phyloP scores from a whole-genome alignment of 257 asterid genomes.

The Nemophila menziesii region DNA sequence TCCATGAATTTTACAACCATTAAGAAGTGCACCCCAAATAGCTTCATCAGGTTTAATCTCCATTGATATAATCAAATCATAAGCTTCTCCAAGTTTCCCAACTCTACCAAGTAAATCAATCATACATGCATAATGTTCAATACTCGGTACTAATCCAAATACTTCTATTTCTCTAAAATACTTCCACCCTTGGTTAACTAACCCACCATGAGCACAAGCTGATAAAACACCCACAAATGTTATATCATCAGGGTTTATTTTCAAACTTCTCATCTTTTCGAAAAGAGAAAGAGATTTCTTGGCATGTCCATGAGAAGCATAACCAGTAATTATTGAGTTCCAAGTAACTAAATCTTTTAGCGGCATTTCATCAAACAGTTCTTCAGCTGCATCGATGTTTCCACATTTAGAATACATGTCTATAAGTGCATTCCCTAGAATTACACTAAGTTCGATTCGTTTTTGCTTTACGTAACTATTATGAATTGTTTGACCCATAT shows the following conservation, averaged over 20 bases:
- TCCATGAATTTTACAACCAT: constrained; percentile 60
- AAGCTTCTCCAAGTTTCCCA: constrained; percentile 52
- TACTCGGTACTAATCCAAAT: constrained; percentile 24
- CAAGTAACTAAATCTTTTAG: constrained; percentile 55
- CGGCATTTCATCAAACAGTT: constrained; percentile 38
- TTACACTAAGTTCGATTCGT: constrained; percentile 23
- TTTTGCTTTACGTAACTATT: constrained; percentile 37
- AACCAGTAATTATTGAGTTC: constrained; percentile 59
- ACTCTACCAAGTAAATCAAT: constrained; percentile 60
- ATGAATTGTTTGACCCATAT: constrained; percentile 30
- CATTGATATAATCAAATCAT: constrained; percentile 37
- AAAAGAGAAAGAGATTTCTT: constrained; percentile 39
- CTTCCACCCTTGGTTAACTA: constrained; percentile 44
- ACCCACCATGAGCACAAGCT: constrained; percentile 74
- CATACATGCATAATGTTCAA: constrained; percentile 67
- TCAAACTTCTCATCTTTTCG: constrained; percentile 26
- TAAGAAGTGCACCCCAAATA: constrained; percentile 68
- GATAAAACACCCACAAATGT: constrained; percentile 64
- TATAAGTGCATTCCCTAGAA: constrained; percentile 45
- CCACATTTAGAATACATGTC: constrained; percentile 81
- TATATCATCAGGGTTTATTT: constrained; percentile 48
- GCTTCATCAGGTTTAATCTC: constrained; percentile 67
- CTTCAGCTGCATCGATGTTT: constrained; percentile 34
- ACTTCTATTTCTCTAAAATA: constrained; percentile 34
- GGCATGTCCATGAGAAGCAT: constrained; percentile 62